phyloP scores from a whole-genome alignment of 768 basidiomycete species.

The Pleurotus pulmonarius region DNA sequence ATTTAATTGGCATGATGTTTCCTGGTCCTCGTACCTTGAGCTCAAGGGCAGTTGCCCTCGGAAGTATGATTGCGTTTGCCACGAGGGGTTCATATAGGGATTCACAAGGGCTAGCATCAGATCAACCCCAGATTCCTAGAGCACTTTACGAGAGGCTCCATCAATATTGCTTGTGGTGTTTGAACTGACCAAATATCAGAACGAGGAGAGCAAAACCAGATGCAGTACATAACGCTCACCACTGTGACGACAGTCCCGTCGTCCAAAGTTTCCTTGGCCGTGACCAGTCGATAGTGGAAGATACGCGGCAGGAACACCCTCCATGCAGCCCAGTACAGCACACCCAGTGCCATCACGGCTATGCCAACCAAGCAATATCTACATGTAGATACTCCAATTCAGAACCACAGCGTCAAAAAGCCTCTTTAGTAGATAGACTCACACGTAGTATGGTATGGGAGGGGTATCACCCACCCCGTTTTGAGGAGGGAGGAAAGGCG shows the following conservation, averaged over 20 bases:
- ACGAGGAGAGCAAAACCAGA: background rate
- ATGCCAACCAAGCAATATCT: conserved; percentile 56
- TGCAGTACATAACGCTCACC: conserved; percentile 30
- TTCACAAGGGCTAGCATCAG: no score
- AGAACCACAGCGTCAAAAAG: no score
- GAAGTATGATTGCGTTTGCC: no score
- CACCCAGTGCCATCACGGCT: conserved; percentile 39
- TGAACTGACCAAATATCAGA: background rate
- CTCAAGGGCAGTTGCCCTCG: no score
- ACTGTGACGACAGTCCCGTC: conserved; percentile 54
- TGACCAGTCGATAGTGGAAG: conserved; percentile 43
- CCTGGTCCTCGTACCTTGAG: no score
- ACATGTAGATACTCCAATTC: background rate
- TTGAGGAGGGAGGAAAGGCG: conserved; percentile 53
- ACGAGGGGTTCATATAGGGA: no score
- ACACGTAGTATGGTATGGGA: conserved; percentile 57
- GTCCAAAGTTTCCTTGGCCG: conserved; percentile 41
- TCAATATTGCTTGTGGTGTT: no score
- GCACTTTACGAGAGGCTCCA: no score
- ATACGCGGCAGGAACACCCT: conserved; percentile 43
- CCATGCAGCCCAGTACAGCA: conserved; percentile 55
- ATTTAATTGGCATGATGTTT: no score
- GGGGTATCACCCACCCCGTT: conserved; percentile 57
- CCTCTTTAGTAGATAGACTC: background rate
- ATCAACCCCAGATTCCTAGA: no score